A percentile compares a stretch with the other conserved stretches of the same genome.
Conservation (phyloP, 179 eudicot genomes). For the Silene coronaria region DNA sequence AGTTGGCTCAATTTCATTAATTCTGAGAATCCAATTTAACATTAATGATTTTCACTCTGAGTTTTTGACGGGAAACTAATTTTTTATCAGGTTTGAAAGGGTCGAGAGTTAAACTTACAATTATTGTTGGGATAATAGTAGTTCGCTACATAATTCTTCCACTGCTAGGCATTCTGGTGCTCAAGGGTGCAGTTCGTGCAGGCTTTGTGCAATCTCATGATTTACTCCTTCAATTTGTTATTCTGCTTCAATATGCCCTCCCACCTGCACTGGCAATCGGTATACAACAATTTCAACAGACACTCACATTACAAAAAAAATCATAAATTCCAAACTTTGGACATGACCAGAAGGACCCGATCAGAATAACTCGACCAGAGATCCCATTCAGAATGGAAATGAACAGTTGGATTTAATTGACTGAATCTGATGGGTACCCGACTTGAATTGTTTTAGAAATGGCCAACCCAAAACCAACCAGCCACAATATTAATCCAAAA, state of each 20-base stretch:
- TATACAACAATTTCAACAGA: too few relatives aligned
- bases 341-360: too few relatives aligned
- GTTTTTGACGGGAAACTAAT: not conserved
- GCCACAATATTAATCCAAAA: too few relatives aligned
- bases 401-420: too few relatives aligned
- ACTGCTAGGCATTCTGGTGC: slow-evolving; percentile 30
- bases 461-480: too few relatives aligned
- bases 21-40: not conserved
- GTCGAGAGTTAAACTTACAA: slow-evolving; percentile 14
- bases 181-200: slow-evolving; percentile 34
- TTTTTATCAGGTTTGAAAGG: slow-evolving; percentile 28
- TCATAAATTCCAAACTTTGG: not conserved
- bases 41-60: not conserved
- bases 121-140: slow-evolving; percentile 33
- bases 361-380: not conserved
- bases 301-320: too few relatives aligned
- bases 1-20: not conserved
- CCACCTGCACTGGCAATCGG: slow-evolving; percentile 36
- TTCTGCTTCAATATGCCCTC: slow-evolving; percentile 29
- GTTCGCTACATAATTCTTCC: slow-evolving; percentile 39
- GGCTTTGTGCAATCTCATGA: slow-evolving; percentile 26
- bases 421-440: too few relatives aligned
- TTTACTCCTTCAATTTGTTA: slow-evolving; percentile 26
- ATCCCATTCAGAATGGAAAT: too few relatives aligned
- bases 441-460: too few relatives aligned